Evolutionary conservation across 192 early-diverging fungal species (phyloP).

Genomic region (Chytriomyces sp.): DNA sequence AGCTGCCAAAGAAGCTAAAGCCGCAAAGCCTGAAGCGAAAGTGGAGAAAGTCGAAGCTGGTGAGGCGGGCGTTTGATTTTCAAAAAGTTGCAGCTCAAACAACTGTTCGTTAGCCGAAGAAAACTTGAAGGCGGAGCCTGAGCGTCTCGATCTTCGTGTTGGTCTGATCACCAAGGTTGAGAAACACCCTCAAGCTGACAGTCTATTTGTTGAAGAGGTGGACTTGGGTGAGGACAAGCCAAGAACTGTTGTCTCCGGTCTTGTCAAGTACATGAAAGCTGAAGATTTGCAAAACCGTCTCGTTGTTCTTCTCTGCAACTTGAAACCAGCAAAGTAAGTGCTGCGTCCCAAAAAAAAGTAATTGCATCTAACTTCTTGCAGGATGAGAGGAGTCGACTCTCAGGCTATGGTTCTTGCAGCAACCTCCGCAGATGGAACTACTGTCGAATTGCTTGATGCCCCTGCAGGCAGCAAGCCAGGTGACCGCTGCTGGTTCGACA

Average conservation of each 20-base stretch:
- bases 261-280: constrained; percentile 85
- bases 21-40: constrained; percentile 19
- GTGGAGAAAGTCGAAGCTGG: not conserved
- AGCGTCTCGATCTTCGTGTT: constrained; percentile 84
- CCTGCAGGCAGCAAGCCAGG: constrained; percentile 82
- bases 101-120: not conserved
- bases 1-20: not conserved
- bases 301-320: constrained; percentile 77
- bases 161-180: constrained; percentile 78
- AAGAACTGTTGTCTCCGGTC: constrained; percentile 87
- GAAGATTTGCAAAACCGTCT: constrained; percentile 39
- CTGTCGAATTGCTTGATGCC: constrained; percentile 85
- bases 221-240: constrained; percentile 77
- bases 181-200: constrained; percentile 90
- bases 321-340: constrained; percentile 79
- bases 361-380: constrained; percentile 10
- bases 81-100: not conserved
- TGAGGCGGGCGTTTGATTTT: not conserved
- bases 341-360: constrained; percentile 29
- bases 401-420: constrained; percentile 92
- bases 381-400: constrained; percentile 88
- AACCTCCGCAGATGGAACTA: constrained; percentile 73
- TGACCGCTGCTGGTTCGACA: constrained; percentile 83
- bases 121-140: constrained; percentile 31
- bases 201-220: constrained; percentile 89